Evolutionary conservation across 148 eudicot species (phyloP), one percentile per base, ranked within the genome.

Genomic region (Fagopyrum tataricum): DNA sequence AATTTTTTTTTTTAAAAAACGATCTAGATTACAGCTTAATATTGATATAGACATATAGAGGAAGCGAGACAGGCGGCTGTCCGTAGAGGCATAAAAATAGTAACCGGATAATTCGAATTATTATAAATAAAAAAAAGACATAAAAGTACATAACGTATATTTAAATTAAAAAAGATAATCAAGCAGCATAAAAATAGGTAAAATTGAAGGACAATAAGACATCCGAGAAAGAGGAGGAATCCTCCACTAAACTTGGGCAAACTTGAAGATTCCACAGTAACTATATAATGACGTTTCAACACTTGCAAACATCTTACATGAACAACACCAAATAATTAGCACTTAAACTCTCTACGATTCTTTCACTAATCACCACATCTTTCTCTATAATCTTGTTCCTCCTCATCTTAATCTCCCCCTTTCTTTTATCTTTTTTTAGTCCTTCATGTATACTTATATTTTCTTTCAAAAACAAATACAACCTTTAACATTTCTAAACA

Each of bases 251-350:
- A 56, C 23, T 59, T 9, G 40, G 17, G 39, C 39, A 59, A 59
- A 59, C 17, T 59, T 39, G 4, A 4, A 59, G 39, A 59, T 0
- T 59, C 14, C 6, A 59, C 9, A 3, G 12, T 24, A 37, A 59
- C 66, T 59, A 59, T 59, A 24, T 59, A 59, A 23, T 59, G 5
- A 24, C 26, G 24, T 23, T 59, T 59, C 17, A n/a, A 59, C 15
- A 10, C 21, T 24, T 18, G 66, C 66, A 59, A 59, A 59, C 66
- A 59, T 59, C 66, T 59, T 59, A 15, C 61, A 55, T n/a, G 10
- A n/a, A 53, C 24, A 55, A 3, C 12, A 14, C 39, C 14, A 59
- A 21, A 59, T 2, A 21, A 59, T 59, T 24, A 7, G 26, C 39
- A 23, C 39, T 23, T 24, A 59, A 59, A 24, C 37, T 10, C 24